These are phyloP conservation scores for Linderina pennispora DNA, from an alignment of 192 early-diverging fungal species.

Conservation along the genomic window DNA sequence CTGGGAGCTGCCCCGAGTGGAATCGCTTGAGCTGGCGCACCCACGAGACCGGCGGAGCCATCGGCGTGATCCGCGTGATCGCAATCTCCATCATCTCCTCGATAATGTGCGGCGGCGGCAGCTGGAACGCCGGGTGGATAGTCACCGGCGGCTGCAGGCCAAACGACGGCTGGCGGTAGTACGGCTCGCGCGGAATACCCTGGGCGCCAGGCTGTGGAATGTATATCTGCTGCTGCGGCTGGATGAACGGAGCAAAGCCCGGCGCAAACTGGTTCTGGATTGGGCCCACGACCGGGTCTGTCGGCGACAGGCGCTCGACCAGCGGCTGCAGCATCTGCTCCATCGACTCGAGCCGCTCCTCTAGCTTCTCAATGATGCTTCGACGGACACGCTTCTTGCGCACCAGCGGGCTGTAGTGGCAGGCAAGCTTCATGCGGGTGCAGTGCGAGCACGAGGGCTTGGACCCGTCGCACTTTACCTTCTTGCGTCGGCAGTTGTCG, in stretches of 20 bases:
- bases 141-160: not conserved
- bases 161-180: not conserved
- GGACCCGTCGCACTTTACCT: conserved; percentile 47
- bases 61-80: conserved; percentile 25
- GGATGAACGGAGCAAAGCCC: conserved; percentile 17
- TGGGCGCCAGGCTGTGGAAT: conserved; percentile 2
- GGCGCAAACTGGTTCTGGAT: conserved; percentile 17
- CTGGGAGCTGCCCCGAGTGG: conserved; percentile 36
- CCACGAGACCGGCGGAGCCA: conserved; percentile 33
- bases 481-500: conserved; percentile 47
- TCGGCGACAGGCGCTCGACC: conserved; percentile 43
- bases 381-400: conserved; percentile 48
- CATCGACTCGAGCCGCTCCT: conserved; percentile 45
- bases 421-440: conserved; percentile 41
- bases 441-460: conserved; percentile 48
- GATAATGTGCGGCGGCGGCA: conserved; percentile 30
- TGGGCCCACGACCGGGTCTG: conserved; percentile 35
- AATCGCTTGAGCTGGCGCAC: conserved; percentile 22
- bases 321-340: conserved; percentile 50
- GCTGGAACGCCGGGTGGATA: conserved; percentile 9
- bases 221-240: conserved; percentile 5
- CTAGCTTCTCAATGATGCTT: conserved; percentile 46
- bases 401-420: conserved; percentile 49
- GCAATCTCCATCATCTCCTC: conserved; percentile 46
- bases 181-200: conserved; percentile 6